Conservation (phyloP, 106 monocot genomes). For the Ottelia alismoides region DNA sequence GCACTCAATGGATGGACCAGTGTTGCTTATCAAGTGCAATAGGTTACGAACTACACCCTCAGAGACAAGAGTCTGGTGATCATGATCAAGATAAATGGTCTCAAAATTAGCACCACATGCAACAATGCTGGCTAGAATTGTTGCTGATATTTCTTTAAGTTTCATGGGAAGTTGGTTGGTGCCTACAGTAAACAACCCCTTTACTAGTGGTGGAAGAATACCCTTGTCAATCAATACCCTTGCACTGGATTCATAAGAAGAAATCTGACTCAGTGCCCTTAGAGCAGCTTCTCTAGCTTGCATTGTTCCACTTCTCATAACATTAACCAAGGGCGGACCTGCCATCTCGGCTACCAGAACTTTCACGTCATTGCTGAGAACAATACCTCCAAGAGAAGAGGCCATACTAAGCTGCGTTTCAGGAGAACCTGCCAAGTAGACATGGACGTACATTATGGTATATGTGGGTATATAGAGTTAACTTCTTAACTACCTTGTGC, state of each 20-base stretch:
- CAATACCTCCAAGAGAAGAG: slow-evolving; percentile 13
- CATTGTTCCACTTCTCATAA: slow-evolving; percentile 26
- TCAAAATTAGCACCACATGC: slow-evolving; percentile 7
- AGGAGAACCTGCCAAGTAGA: slow-evolving; percentile 25
- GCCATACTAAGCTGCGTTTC: slow-evolving; percentile 25
- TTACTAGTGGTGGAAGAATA: slow-evolving; percentile 22
- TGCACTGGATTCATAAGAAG: slow-evolving; percentile 17
- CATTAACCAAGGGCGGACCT: slow-evolving; percentile 33
- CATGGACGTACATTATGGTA: no score
- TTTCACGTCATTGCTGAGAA: slow-evolving; percentile 18
- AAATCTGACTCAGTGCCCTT: slow-evolving; percentile 20
- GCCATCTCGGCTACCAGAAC: slow-evolving; percentile 10
- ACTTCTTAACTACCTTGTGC: no score
- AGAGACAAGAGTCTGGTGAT: slow-evolving; percentile 49
- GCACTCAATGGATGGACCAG: slow-evolving; percentile 76
- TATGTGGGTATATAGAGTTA: no score
- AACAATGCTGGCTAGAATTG: slow-evolving; percentile 17
- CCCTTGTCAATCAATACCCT: slow-evolving; percentile 5
- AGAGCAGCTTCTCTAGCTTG: slow-evolving; percentile 10
- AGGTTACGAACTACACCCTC: slow-evolving; percentile 76
- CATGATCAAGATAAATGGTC: slow-evolving; percentile 41
- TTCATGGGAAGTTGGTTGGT: slow-evolving; percentile 12
- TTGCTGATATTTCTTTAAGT: slow-evolving; percentile 22
- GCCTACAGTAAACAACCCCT: slow-evolving; percentile 5
- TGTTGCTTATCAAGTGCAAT: slow-evolving; percentile 89